phyloP scores from a whole-genome alignment of 768 basidiomycete genomes.

The Asterophora parasitica region DNA sequence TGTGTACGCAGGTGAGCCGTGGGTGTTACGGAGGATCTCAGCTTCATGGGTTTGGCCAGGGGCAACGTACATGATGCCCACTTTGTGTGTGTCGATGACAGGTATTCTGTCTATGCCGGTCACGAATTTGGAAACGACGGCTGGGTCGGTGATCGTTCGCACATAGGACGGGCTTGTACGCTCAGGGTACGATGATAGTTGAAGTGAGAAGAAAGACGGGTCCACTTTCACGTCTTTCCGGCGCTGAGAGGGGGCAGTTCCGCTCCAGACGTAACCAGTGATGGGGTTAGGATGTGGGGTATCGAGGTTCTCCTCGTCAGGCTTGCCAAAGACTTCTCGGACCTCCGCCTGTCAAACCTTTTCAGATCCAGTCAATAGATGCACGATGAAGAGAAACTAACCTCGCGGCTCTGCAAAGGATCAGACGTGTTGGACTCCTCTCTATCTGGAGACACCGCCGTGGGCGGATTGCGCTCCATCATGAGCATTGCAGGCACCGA shows the following conservation, averaged over 20 bases:
- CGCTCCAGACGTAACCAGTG: conserved; percentile 86
- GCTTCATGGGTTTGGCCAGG: conserved; percentile 81
- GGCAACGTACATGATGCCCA: conserved; percentile 94
- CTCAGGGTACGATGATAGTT: conserved; percentile 67
- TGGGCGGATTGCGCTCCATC: conserved; percentile 53
- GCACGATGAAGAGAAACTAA: conserved; percentile 4
- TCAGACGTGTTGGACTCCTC: conserved; percentile 17
- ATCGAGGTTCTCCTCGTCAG: conserved; percentile 19
- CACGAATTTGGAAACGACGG: conserved; percentile 54
- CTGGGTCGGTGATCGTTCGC: conserved; percentile 47
- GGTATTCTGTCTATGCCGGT: conserved; percentile 76
- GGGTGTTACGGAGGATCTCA: conserved; percentile 84
- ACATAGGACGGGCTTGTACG: conserved; percentile 33
- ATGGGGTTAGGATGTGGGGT: conserved; percentile 59
- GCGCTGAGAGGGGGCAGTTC: conserved; percentile 80
- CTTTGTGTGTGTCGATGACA: conserved; percentile 96
- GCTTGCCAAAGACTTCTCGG: conserved; percentile 19
- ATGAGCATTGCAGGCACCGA: conserved; percentile 70
- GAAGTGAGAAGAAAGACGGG: conserved; percentile 80
- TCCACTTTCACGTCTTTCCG: conserved; percentile 83
- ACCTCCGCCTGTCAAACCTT: conserved; percentile 22
- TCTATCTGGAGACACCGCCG: conserved; percentile 23
- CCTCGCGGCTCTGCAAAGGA: conserved; percentile 15
- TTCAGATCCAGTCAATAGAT: neutral
- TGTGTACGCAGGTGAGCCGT: conserved; percentile 93